phyloP scores from a whole-genome alignment of 192 early-diverging fungal genomes.

The Linnemannia schmuckeri region DNA sequence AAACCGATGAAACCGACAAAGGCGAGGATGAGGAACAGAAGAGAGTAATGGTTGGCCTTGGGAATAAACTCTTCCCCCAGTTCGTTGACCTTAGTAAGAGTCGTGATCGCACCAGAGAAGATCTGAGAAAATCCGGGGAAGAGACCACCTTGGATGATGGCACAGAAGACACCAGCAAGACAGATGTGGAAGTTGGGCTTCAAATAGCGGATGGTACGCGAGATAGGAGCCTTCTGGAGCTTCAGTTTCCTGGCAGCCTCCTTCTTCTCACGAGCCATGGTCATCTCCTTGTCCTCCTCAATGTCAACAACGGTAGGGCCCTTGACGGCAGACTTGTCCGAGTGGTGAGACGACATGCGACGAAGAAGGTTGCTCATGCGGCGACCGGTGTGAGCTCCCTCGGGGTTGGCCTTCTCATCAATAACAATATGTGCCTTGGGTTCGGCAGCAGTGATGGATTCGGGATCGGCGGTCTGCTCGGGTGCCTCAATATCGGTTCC shows the following conservation, averaged over 20 bases:
- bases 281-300: slow-evolving; percentile 24
- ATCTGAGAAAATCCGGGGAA: slow-evolving; percentile 80
- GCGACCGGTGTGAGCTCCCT: slow-evolving; percentile 35
- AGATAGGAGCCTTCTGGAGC: slow-evolving; percentile 47
- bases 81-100: slow-evolving; percentile 43
- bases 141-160: slow-evolving; percentile 72
- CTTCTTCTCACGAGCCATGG: slow-evolving; percentile 39
- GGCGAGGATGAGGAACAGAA: slow-evolving; percentile 51
- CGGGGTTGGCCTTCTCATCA: slow-evolving; percentile 18
- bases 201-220: slow-evolving; percentile 28
- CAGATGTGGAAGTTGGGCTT: slow-evolving; percentile 29
- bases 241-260: slow-evolving; percentile 40
- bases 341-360: slow-evolving; percentile 45
- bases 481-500: slow-evolving; percentile 48
- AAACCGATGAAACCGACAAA: slow-evolving; percentile 42
- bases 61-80: slow-evolving; percentile 41
- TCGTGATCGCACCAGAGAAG: slow-evolving; percentile 59
- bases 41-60: slow-evolving; percentile 41
- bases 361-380: slow-evolving; percentile 42
- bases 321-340: slow-evolving; percentile 37
- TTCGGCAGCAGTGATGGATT: not conserved
- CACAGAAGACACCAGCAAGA: slow-evolving; percentile 63
- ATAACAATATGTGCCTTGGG: slow-evolving; percentile 33
- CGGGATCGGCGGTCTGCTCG: slow-evolving; percentile 9
- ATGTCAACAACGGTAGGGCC: slow-evolving; percentile 20